Evolutionary conservation across 139 green algal genomes (phyloP).

Genomic region (Desmodesmus armatus): DNA sequence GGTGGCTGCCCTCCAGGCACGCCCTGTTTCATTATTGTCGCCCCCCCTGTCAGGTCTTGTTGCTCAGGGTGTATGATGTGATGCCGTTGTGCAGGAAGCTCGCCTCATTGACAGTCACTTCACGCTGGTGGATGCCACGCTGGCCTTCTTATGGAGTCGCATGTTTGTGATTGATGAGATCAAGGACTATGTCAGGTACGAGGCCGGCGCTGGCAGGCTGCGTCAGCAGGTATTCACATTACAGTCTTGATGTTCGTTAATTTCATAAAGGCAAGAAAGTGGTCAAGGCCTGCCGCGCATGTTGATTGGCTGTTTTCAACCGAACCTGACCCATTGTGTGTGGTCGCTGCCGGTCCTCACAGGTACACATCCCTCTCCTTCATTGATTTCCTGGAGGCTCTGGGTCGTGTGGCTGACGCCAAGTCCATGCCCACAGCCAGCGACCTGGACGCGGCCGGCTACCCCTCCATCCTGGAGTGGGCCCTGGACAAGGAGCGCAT

Average conservation of each 20-base stretch:
- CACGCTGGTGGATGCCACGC: slow-evolving; percentile 67
- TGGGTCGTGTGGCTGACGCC: slow-evolving; percentile 74
- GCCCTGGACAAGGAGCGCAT: slow-evolving; percentile 69
- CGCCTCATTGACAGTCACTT: slow-evolving; percentile 73
- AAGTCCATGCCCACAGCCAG: slow-evolving; percentile 71
- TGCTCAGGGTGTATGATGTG: too few species aligned
- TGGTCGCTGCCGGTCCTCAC: neutral
- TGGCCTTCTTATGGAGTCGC: slow-evolving; percentile 77
- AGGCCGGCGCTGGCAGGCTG: too few species aligned
- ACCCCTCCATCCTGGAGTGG: slow-evolving; percentile 77
- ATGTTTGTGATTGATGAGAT: slow-evolving; percentile 84
- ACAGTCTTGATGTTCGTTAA: too few species aligned
- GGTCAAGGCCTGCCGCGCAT: too few species aligned
- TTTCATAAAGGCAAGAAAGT: too few species aligned
- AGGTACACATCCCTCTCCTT: slow-evolving; percentile 74
- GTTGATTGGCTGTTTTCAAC: too few species aligned
- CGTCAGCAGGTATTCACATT: too few species aligned
- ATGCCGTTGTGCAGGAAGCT: too few species aligned
- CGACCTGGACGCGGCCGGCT: slow-evolving; percentile 66
- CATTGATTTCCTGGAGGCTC: slow-evolving; percentile 79
- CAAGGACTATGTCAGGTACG: slow-evolving; percentile 76
- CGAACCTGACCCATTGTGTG: neutral
- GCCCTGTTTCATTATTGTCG: too few species aligned
- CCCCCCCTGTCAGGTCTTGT: too few species aligned
- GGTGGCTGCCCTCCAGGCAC: too few species aligned